Percentiles rank a stretch among this genome's conserved stretches.
These are phyloP conservation scores for Cyathus striatus DNA, from an alignment of 768 basidiomycete genomes.

Conservation along the genomic window DNA sequence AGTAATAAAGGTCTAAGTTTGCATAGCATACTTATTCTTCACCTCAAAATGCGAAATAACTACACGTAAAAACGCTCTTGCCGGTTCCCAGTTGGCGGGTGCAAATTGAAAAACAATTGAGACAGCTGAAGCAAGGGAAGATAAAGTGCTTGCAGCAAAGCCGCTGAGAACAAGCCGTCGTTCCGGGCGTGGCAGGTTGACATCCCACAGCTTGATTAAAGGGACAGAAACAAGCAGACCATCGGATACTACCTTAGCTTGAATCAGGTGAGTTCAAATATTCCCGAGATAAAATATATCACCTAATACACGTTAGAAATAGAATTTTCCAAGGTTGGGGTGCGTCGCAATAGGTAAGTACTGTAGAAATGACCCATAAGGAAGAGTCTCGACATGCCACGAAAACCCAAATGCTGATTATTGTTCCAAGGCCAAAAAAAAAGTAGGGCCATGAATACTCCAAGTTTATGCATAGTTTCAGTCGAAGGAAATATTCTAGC, in stretches of 20 bases:
- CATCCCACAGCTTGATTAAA: neutral
- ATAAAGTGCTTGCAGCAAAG: neutral
- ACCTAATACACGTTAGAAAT: too few relatives aligned
- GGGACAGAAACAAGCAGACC: neutral
- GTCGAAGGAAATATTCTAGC: neutral
- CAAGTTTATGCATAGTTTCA: neutral
- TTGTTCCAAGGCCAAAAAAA: neutral
- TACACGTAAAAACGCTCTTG: constrained; percentile 3
- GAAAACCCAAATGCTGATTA: neutral
- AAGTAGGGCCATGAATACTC: neutral
- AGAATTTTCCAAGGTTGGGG: too few relatives aligned
- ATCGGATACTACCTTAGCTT: neutral
- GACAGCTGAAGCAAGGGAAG: constrained; percentile 1
- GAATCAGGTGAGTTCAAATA: neutral
- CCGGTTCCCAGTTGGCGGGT: constrained; percentile 8
- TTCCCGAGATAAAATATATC: neutral
- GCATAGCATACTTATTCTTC: neutral
- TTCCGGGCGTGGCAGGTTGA: neutral
- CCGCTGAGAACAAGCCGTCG: neutral
- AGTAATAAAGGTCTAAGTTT: neutral
- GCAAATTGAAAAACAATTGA: constrained; percentile 8
- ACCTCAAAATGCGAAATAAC: constrained; percentile 6
- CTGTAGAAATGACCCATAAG: neutral
- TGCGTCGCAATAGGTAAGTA: neutral
- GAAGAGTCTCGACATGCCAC: neutral